Base-by-base conservation (phyloP, 1,139 yeast genomes). In the Meyerozyma carpophila region DNA sequence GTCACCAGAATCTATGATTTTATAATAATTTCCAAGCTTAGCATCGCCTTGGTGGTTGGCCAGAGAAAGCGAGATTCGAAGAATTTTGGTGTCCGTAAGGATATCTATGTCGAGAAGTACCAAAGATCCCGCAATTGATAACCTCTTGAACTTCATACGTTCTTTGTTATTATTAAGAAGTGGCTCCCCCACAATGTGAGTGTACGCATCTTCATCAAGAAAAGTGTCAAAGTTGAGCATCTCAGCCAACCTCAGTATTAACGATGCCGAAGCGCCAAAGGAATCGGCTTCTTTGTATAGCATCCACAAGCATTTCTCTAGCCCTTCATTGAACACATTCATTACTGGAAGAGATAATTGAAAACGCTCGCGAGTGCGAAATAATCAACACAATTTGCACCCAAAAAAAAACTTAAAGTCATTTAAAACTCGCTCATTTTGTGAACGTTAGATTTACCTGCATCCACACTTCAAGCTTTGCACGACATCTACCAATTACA, bases 71-170 rank as follows among this genome's bases (percentile, higher is more conserved):
- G 70, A 60, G 11, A 70, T 67, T 25, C 62, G 50, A 11, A 63
- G 50, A 2, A 70, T 58, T 11, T 47, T 50, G 2, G 45, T 50
- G 41, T 61, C 65, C 26, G 56, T 61, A 4, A 57, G 49, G 46
- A 68, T 70, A 47, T 72, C 78, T 26, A 73, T 61, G 47, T 73
- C 78, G n/a, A 73, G 58, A 39, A 73, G 57, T 5, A 71, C 65
- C 21, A 67, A 57, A 2, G 74, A 63, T 4, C 77, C 77, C 1
- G 77, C 77, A 34, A 73, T 71, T 8, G 75, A 64, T 41, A 73
- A 57, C 44, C 76, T 55, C 43, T 62, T 59, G 16, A 57, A 50
- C 38, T 52, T 55, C 34, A 31, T 6, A 6, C 18, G 34, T 20
- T 49, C 51, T 21, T 59, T 57, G 20, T 46, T 40, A 3, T 58